A percentile compares a stretch with the other conserved stretches of the same genome.
Conservation (phyloP, 495 filamentous ascomycete species). For the Delitschia confertaspora region DNA sequence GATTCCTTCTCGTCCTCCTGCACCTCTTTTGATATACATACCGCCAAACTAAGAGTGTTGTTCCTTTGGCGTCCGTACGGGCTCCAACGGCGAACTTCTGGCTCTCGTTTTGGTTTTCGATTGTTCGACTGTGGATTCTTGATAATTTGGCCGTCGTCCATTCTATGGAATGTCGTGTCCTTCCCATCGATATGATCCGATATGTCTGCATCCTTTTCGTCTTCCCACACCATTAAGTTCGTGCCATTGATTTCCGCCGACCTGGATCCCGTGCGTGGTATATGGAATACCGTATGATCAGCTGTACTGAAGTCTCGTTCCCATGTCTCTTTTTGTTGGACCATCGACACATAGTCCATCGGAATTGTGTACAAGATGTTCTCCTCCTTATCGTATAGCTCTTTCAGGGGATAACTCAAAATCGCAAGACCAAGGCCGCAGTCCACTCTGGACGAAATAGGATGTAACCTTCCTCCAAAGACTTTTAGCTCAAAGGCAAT, state of each 20-base stretch:
- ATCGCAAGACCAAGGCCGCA: conserved; percentile 26
- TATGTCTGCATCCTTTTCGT: conserved; percentile 28
- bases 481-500: conserved; percentile 28
- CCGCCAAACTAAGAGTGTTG: not conserved
- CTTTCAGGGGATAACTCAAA: conserved; percentile 23
- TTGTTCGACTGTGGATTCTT: conserved; percentile 22
- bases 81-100: conserved; percentile 17
- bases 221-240: conserved; percentile 30
- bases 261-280: conserved; percentile 25
- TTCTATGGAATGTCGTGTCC: conserved; percentile 24
- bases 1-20: conserved; percentile 1
- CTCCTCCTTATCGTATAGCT: conserved; percentile 25
- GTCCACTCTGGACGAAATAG: conserved; percentile 27
- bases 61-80: conserved; percentile 20
- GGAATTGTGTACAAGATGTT: conserved; percentile 29
- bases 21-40: conserved; percentile 10
- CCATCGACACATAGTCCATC: conserved; percentile 27
- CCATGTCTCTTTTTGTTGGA: conserved; percentile 29
- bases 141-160: conserved; percentile 26
- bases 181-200: conserved; percentile 25
- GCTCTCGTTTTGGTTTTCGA: conserved; percentile 8
- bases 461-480: conserved; percentile 29
- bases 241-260: conserved; percentile 26
- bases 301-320: conserved; percentile 18
- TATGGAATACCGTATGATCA: conserved; percentile 15